phyloP scores from a whole-genome alignment of 2,329 filamentous ascomycete species.

The Orbilia ellipsospora region DNA sequence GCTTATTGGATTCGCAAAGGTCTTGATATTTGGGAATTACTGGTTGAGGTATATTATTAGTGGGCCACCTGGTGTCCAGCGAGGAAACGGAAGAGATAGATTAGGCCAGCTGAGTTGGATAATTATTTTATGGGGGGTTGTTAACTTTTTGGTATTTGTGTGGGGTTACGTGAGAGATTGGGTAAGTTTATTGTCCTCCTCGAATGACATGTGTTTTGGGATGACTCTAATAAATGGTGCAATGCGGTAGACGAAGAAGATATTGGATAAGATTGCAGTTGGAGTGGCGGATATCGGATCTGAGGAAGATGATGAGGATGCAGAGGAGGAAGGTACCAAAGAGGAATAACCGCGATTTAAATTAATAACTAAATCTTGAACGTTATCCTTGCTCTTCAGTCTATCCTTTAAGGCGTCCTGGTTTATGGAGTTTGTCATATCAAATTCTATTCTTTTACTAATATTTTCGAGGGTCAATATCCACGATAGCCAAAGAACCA shows the following conservation, averaged over 20 bases:
- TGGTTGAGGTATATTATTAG: slow-evolving; percentile 80
- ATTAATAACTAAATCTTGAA: not conserved
- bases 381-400: not conserved
- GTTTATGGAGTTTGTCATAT: not conserved
- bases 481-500: no score
- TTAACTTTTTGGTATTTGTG: slow-evolving; percentile 79
- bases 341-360: slow-evolving; percentile 18
- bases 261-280: slow-evolving; percentile 47
- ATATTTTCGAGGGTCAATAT: no score
- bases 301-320: slow-evolving; percentile 39
- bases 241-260: slow-evolving; percentile 30
- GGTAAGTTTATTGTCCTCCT: slow-evolving; percentile 66
- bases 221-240: slow-evolving; percentile 11
- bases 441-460: no score
- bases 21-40: slow-evolving; percentile 75
- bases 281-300: slow-evolving; percentile 51
- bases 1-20: slow-evolving; percentile 84
- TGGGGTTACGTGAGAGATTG: slow-evolving; percentile 83
- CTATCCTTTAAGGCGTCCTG: not conserved
- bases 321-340: slow-evolving; percentile 37
- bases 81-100: slow-evolving; percentile 77
- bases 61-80: slow-evolving; percentile 70
- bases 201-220: not conserved
- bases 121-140: slow-evolving; percentile 80
- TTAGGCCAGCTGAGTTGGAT: slow-evolving; percentile 82